A percentile compares a stretch with the other conserved stretches of the same genome.
phyloP scores from a whole-genome alignment of 352 stramenopile species.

The Paralagenidium karlingii region DNA sequence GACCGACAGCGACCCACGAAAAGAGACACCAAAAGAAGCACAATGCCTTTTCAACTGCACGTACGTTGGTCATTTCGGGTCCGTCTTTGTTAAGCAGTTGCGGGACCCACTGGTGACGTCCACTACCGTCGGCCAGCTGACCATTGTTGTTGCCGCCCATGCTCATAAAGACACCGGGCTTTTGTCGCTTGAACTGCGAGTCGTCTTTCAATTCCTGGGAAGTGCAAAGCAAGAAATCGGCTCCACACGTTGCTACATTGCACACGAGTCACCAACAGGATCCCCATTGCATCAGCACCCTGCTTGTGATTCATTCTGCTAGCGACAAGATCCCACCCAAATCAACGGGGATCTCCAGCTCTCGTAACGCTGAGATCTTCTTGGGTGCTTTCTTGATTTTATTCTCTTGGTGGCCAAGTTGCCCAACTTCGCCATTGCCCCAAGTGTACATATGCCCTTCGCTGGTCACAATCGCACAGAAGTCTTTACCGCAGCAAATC shows the following conservation, averaged over 20 bases:
- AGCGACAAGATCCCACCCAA: constrained; percentile 35
- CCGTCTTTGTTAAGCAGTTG: constrained; percentile 66
- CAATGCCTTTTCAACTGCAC: neutral
- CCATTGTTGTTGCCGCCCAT: constrained; percentile 65
- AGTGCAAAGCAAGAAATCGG: constrained; percentile 63
- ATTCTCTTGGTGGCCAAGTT: constrained; percentile 75
- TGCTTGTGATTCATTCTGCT: too few species aligned
- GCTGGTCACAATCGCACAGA: constrained; percentile 35
- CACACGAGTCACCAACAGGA: too few species aligned
- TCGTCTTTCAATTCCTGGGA: constrained; percentile 50
- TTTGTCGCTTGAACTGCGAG: constrained; percentile 63
- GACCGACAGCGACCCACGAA: too few species aligned
- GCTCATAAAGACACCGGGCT: constrained; percentile 65
- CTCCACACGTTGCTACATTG: constrained; percentile 32
- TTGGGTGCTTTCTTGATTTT: constrained; percentile 79
- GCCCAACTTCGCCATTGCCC: constrained; percentile 61
- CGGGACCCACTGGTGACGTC: constrained; percentile 76
- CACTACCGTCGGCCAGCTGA: constrained; percentile 46
- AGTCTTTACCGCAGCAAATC: constrained; percentile 41
- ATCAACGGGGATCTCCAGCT: constrained; percentile 61
- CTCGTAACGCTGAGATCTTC: constrained; percentile 71
- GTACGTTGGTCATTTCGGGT: constrained; percentile 35
- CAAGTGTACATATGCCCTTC: constrained; percentile 68
- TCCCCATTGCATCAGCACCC: too few species aligned
- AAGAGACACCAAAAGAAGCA: neutral